Evolutionary conservation across 306 rosid genomes (phyloP).

Genomic region (Begonia fuchsioides): DNA sequence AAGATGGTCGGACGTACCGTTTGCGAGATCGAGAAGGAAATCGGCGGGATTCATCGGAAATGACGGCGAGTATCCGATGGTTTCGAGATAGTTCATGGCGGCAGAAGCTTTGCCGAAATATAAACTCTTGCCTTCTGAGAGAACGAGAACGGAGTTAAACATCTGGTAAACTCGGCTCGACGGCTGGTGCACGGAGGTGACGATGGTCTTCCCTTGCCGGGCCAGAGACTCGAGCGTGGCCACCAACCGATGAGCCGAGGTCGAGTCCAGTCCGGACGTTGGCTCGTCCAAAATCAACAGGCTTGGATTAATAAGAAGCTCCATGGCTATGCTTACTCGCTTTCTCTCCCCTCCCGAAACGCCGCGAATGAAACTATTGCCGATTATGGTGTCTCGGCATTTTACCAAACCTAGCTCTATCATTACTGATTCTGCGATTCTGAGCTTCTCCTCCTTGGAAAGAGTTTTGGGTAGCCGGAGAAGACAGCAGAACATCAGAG

Average conservation of each 20-base stretch:
- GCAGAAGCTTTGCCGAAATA: slow-evolving; percentile 52
- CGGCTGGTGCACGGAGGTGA: slow-evolving; percentile 78
- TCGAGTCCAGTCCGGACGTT: slow-evolving; percentile 81
- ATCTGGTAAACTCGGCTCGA: slow-evolving; percentile 78
- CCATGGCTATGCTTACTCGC: slow-evolving; percentile 78
- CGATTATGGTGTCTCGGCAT: slow-evolving; percentile 65
- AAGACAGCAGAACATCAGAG: slow-evolving; percentile 60
- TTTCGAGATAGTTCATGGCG: slow-evolving; percentile 49
- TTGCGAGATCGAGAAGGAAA: slow-evolving; percentile 87
- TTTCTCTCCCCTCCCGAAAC: slow-evolving; percentile 86
- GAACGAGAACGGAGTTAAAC: slow-evolving; percentile 41
- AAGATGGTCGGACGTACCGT: slow-evolving; percentile 38
- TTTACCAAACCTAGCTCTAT: slow-evolving; percentile 47
- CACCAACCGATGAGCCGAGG: slow-evolving; percentile 61
- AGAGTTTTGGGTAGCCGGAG: slow-evolving; percentile 46
- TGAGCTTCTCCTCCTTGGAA: slow-evolving; percentile 20
- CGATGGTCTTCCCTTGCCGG: slow-evolving; percentile 61
- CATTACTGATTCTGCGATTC: slow-evolving; percentile 48
- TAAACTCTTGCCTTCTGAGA: slow-evolving; percentile 58
- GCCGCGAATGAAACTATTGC: slow-evolving; percentile 65
- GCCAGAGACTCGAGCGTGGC: slow-evolving; percentile 39
- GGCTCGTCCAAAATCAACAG: slow-evolving; percentile 69
- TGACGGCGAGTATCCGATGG: slow-evolving; percentile 54
- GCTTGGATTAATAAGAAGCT: slow-evolving; percentile 68
- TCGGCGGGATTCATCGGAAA: slow-evolving; percentile 88